Conservation (phyloP, 345 rosid genomes). For the Chamaenerion angustifolium region DNA sequence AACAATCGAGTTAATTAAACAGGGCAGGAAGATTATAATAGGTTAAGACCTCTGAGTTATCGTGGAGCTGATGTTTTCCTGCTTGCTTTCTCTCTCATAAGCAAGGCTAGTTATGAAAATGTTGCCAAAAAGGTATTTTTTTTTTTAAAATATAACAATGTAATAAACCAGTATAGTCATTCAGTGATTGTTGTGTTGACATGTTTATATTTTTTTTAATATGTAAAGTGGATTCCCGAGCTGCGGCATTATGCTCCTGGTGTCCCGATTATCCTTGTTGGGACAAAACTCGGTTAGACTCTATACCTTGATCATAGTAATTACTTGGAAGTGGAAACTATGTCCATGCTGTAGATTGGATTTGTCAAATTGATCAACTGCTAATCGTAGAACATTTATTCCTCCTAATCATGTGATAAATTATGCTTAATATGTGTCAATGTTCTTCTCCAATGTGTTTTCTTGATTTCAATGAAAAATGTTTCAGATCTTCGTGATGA, state of each 20-base stretch:
- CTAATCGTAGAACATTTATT: not conserved
- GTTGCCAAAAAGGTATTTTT: constrained; percentile 51
- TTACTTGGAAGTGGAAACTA: too few relatives aligned
- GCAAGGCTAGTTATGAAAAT: constrained; percentile 93
- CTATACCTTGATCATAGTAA: constrained; percentile 1
- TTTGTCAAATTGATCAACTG: not conserved
- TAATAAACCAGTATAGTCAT: too few relatives aligned
- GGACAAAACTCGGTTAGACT: constrained; percentile 42
- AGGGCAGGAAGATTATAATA: constrained; percentile 94
- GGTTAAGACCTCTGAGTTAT: constrained; percentile 84
- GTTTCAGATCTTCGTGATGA: constrained; percentile 16
- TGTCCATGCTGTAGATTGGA: not conserved
- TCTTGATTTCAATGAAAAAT: not conserved
- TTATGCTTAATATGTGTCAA: not conserved
- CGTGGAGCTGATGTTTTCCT: constrained; percentile 89
- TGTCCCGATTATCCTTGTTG: constrained; percentile 49
- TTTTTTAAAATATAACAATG: not conserved
- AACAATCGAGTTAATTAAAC: constrained; percentile 10
- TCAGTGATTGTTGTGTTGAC: constrained; percentile 3
- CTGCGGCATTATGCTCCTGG: constrained; percentile 76
- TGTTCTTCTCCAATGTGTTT: not conserved
- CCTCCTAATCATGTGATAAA: not conserved
- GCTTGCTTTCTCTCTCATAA: constrained; percentile 77
- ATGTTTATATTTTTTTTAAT: constrained; percentile 7
- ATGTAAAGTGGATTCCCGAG: constrained; percentile 80